A percentile compares a stretch with the other conserved stretches of the same genome.
phyloP scores from a whole-genome alignment of 129 eudicot genomes.

The Tanacetum coccineum region DNA sequence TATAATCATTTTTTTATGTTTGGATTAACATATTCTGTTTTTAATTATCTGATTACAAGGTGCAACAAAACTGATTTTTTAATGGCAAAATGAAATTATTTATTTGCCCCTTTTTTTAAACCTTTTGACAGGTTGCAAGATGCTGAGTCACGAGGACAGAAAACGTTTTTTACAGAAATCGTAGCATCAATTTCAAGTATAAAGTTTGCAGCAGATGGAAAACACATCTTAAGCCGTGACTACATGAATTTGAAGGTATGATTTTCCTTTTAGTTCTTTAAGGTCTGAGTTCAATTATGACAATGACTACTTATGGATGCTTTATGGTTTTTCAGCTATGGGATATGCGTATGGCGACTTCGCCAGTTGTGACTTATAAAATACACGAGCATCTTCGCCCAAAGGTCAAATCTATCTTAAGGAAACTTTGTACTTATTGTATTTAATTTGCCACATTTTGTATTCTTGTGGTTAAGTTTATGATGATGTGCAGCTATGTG shows the following conservation, averaged over 20 bases:
- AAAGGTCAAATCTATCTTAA: constrained; percentile 45
- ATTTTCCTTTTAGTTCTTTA: background rate
- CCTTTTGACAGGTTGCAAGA: constrained; percentile 55
- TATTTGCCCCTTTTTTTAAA: too few species aligned
- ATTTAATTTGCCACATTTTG: background rate
- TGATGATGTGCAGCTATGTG: constrained; percentile 44
- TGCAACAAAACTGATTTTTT: background rate
- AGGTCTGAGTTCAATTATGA: too few species aligned
- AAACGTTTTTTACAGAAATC: constrained; percentile 82
- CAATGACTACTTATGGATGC: background rate
- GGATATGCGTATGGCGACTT: constrained; percentile 61
- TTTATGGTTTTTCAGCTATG: constrained; percentile 51
- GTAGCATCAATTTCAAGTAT: constrained; percentile 71
- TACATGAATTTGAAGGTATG: constrained; percentile 79
- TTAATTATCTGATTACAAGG: background rate
- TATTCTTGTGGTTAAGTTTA: background rate
- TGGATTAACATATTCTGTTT: background rate
- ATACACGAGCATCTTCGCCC: constrained; percentile 80
- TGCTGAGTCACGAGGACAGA: constrained; percentile 46
- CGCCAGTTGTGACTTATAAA: constrained; percentile 69
- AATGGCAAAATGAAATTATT: background rate
- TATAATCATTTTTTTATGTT: background rate
- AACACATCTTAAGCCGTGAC: constrained; percentile 81
- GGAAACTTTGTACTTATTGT: background rate
- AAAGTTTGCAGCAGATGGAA: constrained; percentile 71